Evolutionary conservation across 768 basidiomycete species (phyloP), one percentile per base, ranked within the genome.

Genomic region (Pleurotus salmoneostramineus): DNA sequence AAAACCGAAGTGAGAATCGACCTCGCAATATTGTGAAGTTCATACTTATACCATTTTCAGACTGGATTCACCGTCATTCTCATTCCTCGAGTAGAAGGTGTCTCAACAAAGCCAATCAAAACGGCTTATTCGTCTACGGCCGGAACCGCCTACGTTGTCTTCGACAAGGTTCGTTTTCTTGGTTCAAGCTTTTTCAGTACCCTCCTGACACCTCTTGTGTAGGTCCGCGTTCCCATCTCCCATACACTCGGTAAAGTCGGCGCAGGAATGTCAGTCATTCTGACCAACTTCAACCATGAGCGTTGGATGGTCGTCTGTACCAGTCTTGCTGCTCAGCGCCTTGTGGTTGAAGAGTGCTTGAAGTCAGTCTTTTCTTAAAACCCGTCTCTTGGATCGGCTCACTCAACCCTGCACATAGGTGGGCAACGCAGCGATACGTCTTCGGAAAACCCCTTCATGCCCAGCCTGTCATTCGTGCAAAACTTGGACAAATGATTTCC

Each of bases 41-140:
- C 21, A 27, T 27, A 3, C 21, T 27, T n/a, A 17, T 34, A 56
- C 56, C 34, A n/a, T 52, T 34, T 50, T 15, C 56, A 89, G 85
- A 79, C 79, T 46, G 90, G 90, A 15, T 88, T 87, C 61, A 83
- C 87, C 12, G 89, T 91, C 49, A 82, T 94, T 43, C 77, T 93
- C 40, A 83, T 94, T 58, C 83, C 85, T 40, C 82, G 92, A 47
- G 81, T 80, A 11, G 83, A 87, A 44, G 83, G 81, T 4, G 81
- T 98, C 57, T 83, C 85, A 52, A 97, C 95, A 4, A 93, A 89
- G 66, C 84, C 85, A 21, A 90, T 98, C 73, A 95, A 94, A 75
- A 98, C 95, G 0, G 83, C 90, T 0, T 98, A 98, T 72, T 98
- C 95, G 0, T 68, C 90, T 3, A 88, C 89, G 0, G 96, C 96